phyloP scores from a whole-genome alignment of 805 yeast genomes.

The Ogataea salicorniae region DNA sequence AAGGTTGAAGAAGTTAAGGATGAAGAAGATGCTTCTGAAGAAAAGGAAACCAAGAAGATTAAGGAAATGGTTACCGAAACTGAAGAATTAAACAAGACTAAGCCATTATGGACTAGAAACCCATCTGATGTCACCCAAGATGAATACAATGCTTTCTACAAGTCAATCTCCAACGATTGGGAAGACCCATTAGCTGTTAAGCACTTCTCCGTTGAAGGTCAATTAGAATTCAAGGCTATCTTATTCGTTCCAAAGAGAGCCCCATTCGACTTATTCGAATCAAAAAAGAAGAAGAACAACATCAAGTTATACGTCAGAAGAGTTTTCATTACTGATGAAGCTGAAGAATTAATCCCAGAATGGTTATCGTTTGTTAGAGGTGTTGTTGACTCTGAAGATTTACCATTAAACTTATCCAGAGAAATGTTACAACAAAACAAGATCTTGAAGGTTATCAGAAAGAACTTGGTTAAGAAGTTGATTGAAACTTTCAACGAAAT shows the following conservation, averaged over 20 bases:
- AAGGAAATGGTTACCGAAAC: slow-evolving; percentile 92
- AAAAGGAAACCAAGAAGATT: slow-evolving; percentile 78
- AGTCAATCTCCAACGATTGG: slow-evolving; percentile 99
- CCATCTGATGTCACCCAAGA: slow-evolving; percentile 97
- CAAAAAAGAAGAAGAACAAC: slow-evolving; percentile 98
- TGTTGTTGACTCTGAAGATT: slow-evolving; percentile 99
- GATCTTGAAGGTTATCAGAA: slow-evolving; percentile 98
- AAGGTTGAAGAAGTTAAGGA: slow-evolving; percentile 72
- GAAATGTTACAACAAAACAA: slow-evolving; percentile 99
- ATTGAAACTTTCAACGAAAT: slow-evolving; percentile 99
- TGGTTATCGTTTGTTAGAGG: slow-evolving; percentile 97
- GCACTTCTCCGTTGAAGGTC: slow-evolving; percentile 99
- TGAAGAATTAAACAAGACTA: slow-evolving; percentile 97
- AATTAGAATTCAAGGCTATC: slow-evolving; percentile 97
- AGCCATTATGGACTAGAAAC: slow-evolving; percentile 99
- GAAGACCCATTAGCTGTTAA: slow-evolving; percentile 99
- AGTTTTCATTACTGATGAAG: slow-evolving; percentile 99
- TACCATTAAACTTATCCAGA: slow-evolving; percentile 99
- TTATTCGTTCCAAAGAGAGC: slow-evolving; percentile 98
- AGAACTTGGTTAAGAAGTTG: slow-evolving; percentile 97
- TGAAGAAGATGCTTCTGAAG: slow-evolving; percentile 51
- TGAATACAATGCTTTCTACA: slow-evolving; percentile 98
- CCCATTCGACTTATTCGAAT: slow-evolving; percentile 96
- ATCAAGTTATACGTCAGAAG: slow-evolving; percentile 98
- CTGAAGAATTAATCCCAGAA: slow-evolving; percentile 98